Percentiles rank a stretch among this genome's conserved stretches.
phyloP scores from a whole-genome alignment of 2,329 filamentous ascomycete species.

The Penicillium crustosum region DNA sequence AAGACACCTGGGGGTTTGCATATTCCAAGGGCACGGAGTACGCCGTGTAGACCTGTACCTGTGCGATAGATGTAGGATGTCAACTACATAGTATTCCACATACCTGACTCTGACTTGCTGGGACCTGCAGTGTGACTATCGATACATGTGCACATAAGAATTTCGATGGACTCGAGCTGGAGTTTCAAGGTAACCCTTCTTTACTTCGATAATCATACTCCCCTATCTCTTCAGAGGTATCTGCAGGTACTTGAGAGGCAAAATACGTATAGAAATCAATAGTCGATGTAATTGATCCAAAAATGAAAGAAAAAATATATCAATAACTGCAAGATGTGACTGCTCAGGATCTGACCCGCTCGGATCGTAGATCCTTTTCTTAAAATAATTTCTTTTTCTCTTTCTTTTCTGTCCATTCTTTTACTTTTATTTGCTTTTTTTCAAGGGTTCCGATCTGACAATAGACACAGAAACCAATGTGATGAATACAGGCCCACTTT shows the following conservation, averaged over 20 bases:
- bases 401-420: background rate
- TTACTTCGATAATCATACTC: background rate
- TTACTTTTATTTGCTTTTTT: background rate
- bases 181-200: background rate
- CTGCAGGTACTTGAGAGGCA: constrained; percentile 21
- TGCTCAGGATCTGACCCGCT: constrained; percentile 17
- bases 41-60: background rate
- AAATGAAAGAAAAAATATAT: constrained; percentile 1
- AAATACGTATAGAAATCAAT: constrained; percentile 10
- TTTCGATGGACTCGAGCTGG: background rate
- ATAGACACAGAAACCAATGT: constrained; percentile 20
- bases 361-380: constrained; percentile 13
- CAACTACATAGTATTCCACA: background rate
- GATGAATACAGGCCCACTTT: constrained; percentile 18
- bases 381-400: background rate
- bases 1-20: background rate
- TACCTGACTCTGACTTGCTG: background rate
- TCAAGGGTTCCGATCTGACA: constrained; percentile 10
- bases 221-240: background rate
- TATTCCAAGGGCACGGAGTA: background rate
- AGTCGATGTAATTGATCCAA: constrained; percentile 2
- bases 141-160: background rate
- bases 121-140: constrained; percentile 9
- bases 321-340: constrained; percentile 17
- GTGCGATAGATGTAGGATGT: background rate